A percentile compares a stretch with the other conserved stretches of the same genome.
Conservation (phyloP, 2,329 filamentous ascomycete genomes). For the Trichoderma endophyticum region DNA sequence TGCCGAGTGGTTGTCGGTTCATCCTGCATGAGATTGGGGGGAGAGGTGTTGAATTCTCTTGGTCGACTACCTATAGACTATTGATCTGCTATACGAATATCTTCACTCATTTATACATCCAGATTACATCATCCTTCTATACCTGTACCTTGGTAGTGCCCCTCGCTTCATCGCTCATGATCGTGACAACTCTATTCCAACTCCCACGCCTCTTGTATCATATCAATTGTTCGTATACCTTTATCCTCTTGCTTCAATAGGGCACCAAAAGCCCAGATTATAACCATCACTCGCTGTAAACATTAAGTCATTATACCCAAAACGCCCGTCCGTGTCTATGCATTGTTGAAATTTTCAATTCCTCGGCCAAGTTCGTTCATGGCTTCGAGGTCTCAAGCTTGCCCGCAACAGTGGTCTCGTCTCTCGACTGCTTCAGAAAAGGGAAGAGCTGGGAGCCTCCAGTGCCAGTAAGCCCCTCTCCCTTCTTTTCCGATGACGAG, state of each 20-base stretch:
- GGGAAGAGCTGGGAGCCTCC: slow-evolving; percentile 85
- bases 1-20: background rate
- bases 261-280: background rate
- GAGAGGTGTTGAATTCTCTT: background rate
- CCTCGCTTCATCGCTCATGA: background rate
- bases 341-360: background rate
- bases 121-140: background rate
- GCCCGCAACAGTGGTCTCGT: slow-evolving; percentile 63
- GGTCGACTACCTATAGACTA: too few relatives aligned
- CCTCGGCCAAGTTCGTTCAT: background rate
- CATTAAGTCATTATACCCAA: background rate
- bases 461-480: slow-evolving; percentile 67
- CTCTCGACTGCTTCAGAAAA: slow-evolving; percentile 82
- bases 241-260: background rate
- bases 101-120: background rate
- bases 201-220: background rate
- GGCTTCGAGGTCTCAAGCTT: slow-evolving; percentile 24
- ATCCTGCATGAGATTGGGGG: background rate
- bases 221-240: background rate
- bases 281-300: background rate
- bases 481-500: slow-evolving; percentile 37
- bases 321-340: background rate
- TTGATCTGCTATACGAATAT: background rate
- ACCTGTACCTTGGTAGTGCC: background rate
- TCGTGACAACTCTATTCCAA: background rate